Conservation (phyloP, 768 basidiomycete genomes). For the Psilocybe cubensis region DNA sequence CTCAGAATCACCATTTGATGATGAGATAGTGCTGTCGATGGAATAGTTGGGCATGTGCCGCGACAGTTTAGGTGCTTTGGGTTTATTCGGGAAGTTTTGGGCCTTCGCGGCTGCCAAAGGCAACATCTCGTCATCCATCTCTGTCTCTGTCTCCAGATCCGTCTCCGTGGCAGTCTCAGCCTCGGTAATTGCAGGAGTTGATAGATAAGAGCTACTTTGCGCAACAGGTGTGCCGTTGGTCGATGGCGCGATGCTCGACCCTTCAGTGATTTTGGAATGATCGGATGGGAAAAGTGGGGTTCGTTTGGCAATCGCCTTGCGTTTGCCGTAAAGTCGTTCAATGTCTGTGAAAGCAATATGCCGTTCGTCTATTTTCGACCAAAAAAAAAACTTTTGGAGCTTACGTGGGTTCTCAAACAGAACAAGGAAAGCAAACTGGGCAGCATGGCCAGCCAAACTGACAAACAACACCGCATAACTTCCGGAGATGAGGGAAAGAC, state of each 20-base stretch:
- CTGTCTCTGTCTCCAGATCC: conserved; percentile 68
- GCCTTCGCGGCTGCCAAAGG: conserved; percentile 5
- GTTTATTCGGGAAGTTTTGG: conserved; percentile 16
- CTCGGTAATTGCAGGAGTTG: conserved; percentile 70
- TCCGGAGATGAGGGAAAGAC: conserved; percentile 87
- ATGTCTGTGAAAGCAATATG: conserved; percentile 63
- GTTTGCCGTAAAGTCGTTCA: conserved; percentile 91
- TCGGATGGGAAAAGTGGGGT: conserved; percentile 53
- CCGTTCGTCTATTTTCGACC: background rate
- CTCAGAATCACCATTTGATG: conserved; percentile 25
- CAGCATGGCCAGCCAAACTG: conserved; percentile 92
- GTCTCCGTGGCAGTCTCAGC: conserved; percentile 77
- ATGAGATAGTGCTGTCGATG: conserved; percentile 36
- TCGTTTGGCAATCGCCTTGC: conserved; percentile 87
- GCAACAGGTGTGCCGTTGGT: conserved; percentile 19
- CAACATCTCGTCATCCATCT: conserved; percentile 46
- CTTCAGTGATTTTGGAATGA: conserved; percentile 13
- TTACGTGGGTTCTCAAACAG: conserved; percentile 97
- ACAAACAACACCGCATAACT: conserved; percentile 92
- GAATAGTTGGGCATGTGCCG: conserved; percentile 37
- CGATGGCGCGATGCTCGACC: conserved; percentile 15
- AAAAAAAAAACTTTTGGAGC: conserved; percentile 30
- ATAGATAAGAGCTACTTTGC: conserved; percentile 32
- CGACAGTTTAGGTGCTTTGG: conserved; percentile 21
- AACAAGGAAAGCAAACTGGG: conserved; percentile 94